A percentile compares a stretch with the other conserved stretches of the same genome.
Conservation (phyloP, 2,329 filamentous ascomycete species). For the Aspergillus neoniger region DNA sequence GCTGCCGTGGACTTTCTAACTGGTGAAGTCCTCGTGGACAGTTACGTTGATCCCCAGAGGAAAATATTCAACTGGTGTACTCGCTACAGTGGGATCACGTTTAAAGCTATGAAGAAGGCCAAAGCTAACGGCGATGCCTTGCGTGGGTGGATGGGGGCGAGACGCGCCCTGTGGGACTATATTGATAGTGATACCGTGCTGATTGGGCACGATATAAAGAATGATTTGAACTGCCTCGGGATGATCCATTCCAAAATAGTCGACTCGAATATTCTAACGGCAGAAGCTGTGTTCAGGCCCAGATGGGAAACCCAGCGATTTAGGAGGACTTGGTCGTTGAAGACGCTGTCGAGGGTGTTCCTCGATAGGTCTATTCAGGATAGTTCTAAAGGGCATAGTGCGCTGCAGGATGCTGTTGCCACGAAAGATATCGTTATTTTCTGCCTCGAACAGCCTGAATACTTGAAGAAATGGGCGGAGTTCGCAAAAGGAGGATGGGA, state of each 20-base stretch:
- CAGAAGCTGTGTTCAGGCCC: slow-evolving; percentile 30
- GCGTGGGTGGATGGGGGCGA: slow-evolving; percentile 47
- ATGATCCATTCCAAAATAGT: slow-evolving; percentile 48
- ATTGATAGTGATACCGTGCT: slow-evolving; percentile 51
- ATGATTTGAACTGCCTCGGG: slow-evolving; percentile 50
- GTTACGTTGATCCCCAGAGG: slow-evolving; percentile 42
- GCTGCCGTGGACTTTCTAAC: slow-evolving; percentile 50
- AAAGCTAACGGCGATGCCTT: slow-evolving; percentile 34
- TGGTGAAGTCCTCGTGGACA: slow-evolving; percentile 49
- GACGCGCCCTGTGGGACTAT: slow-evolving; percentile 44
- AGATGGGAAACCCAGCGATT: not conserved
- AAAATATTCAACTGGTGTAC: slow-evolving; percentile 43
- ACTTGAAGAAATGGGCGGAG: slow-evolving; percentile 39
- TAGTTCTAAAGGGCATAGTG: slow-evolving; percentile 46
- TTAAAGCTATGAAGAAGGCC: slow-evolving; percentile 34
- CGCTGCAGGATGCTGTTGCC: slow-evolving; percentile 54
- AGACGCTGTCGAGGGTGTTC: slow-evolving; percentile 38
- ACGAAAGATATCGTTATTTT: slow-evolving; percentile 53
- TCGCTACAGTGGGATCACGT: slow-evolving; percentile 44
- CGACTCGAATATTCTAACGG: slow-evolving; percentile 48
- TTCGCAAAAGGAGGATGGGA: too few relatives aligned
- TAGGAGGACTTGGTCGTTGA: slow-evolving; percentile 38
- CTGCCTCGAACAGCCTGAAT: slow-evolving; percentile 44
- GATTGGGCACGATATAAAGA: slow-evolving; percentile 50
- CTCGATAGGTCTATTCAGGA: slow-evolving; percentile 40